Base-by-base conservation (phyloP, 2,329 filamentous ascomycete species). In the Epichloe scottii region DNA sequence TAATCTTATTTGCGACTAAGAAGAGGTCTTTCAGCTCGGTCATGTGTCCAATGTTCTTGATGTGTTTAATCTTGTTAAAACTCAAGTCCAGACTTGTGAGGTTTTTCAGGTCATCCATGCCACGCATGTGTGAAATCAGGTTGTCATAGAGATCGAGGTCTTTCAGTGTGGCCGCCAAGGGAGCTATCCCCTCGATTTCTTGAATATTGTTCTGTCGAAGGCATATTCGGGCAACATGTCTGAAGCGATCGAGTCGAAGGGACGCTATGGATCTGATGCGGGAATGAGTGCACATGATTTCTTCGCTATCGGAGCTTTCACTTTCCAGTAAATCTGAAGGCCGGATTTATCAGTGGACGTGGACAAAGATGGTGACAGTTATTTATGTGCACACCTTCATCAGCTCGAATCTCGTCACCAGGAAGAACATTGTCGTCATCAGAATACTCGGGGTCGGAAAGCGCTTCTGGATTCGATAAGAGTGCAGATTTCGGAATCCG, bases 21-120 rank as follows among this genome's bases (percentile, higher is more conserved):
- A 86, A 98, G 3, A 98, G 66, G 58, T 97, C 89, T 55, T 77
- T 85, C 52, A 97, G 77, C 50, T 89, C 77, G 21, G 72, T 84
- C 53, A 98, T 72, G 60, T 91, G 85, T 53, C 78, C 77, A 57
- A 97, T 72, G 61, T 91, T 82, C 69, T 95, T 95, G 72, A 98
- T 95, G 69, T 96, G 90, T 67, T 95, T 96, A 72, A 98, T 91
- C 74, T 97, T 97, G 75, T 98, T 98, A 79, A 96, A 98, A 67
- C 87, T 94, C 48, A 98, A 76, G 65, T 98, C 93, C 50, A 98
- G 79, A 51, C 74, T 85, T 5, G 79, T 88, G 50, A 98, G 78
- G 54, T 86, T 76, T 12, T 76, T 80, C 52, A 96, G 79, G 44
- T 81, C 74, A 50, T 96, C 89, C 44, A 98, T 77, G 33, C 87